Evolutionary conservation across 2,329 filamentous ascomycete species (phyloP).

Genomic region (Fusarium beomiforme): DNA sequence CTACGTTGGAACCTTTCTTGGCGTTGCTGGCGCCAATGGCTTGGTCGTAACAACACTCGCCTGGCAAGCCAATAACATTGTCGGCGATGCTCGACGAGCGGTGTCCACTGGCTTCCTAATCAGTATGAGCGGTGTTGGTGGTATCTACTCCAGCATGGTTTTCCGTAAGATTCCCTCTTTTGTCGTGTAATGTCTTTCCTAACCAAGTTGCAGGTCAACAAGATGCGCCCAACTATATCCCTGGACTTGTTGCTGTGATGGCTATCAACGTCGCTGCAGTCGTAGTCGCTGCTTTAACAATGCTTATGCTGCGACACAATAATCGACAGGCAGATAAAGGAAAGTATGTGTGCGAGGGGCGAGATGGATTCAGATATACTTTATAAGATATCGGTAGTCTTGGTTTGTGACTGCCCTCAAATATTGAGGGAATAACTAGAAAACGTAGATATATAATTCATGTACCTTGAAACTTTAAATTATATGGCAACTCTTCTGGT

Average conservation of each 20-base stretch:
- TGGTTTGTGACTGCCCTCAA: not conserved
- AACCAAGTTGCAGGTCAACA: not conserved
- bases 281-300: constrained; percentile 3
- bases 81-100: constrained; percentile 16
- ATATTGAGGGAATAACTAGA: no score
- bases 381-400: not conserved
- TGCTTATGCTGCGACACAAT: constrained; percentile 6
- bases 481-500: no score
- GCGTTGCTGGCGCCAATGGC: constrained; percentile 20
- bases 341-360: not conserved
- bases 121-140: constrained; percentile 25
- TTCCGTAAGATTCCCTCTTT: constrained; percentile 2
- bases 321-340: constrained; percentile 6
- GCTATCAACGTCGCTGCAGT: constrained; percentile 17
- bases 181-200: fast-evolving
- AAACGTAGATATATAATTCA: no score
- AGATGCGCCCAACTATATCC: constrained; percentile 25
- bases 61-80: constrained; percentile 30
- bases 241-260: constrained; percentile 22
- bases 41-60: constrained; percentile 14
- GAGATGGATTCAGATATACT: constrained; percentile 22
- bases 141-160: constrained; percentile 30
- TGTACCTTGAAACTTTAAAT: no score
- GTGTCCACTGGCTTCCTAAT: constrained; percentile 28
- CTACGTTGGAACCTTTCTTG: constrained; percentile 21